phyloP scores from a whole-genome alignment of 1,284 basidiomycete genomes.

The Ustilago cynodontis region DNA sequence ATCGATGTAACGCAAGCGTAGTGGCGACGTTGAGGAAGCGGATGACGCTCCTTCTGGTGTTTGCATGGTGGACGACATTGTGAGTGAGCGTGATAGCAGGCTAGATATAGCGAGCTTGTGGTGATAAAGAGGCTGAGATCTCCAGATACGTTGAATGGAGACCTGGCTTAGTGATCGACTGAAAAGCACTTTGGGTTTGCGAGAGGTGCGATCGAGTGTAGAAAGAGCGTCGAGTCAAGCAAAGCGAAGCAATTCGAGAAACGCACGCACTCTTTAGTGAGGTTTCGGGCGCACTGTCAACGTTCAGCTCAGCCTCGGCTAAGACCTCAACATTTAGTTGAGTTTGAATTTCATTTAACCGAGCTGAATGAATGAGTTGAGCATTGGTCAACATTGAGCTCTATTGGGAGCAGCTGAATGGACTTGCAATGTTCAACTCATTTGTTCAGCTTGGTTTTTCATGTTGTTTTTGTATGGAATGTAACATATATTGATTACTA shows the following conservation, averaged over 20 bases:
- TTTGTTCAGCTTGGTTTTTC: no score
- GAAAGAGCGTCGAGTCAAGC: neutral
- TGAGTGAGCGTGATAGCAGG: neutral
- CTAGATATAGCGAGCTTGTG: neutral
- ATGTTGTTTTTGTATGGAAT: constrained; percentile 3
- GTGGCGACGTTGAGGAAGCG: constrained; percentile 5
- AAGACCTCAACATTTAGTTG: no score
- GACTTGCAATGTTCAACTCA: no score
- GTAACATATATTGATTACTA: neutral
- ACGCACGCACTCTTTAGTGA: no score
- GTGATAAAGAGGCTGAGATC: constrained; percentile 8
- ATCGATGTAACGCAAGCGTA: constrained; percentile 60
- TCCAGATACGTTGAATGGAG: constrained; percentile 17
- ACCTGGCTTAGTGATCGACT: constrained; percentile 7
- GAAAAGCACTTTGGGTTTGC: neutral
- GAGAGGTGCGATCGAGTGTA: neutral
- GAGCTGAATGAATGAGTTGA: no score
- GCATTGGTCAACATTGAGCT: no score
- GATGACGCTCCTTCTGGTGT: neutral
- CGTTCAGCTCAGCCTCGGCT: no score
- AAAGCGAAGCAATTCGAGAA: no score
- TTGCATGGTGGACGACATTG: constrained; percentile 20
- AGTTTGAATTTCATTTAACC: no score
- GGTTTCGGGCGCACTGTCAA: no score
- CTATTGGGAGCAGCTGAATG: no score